Percentiles rank a stretch among this genome's conserved stretches.
Conservation (phyloP, 495 filamentous ascomycete genomes). For the Aeminium ludgeri region DNA sequence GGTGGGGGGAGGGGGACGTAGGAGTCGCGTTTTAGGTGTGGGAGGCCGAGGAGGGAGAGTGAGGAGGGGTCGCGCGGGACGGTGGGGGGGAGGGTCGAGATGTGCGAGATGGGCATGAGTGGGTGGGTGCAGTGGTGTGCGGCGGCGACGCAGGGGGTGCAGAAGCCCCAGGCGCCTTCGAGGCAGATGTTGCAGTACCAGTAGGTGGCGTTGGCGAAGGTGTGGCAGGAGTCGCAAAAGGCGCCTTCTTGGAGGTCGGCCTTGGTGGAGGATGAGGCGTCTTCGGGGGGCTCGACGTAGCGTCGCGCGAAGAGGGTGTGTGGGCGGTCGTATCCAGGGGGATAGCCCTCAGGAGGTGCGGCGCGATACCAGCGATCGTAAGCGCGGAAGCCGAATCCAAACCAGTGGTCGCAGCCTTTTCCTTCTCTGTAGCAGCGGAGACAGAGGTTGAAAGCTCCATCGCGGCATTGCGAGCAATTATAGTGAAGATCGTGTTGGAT, state of each 20-base stretch:
- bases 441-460: constrained; percentile 62
- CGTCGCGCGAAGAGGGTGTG: constrained; percentile 52
- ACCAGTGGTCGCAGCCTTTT: constrained; percentile 65
- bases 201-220: constrained; percentile 56
- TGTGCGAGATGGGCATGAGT: constrained; percentile 46
- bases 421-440: constrained; percentile 55
- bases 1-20: constrained; percentile 41
- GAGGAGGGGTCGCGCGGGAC: constrained; percentile 16
- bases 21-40: constrained; percentile 17
- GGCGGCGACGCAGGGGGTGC: constrained; percentile 62
- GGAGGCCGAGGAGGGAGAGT: constrained; percentile 15
- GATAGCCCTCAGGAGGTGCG: constrained; percentile 29
- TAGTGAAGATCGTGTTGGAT: constrained; percentile 75
- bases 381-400: constrained; percentile 53
- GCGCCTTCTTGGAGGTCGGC: constrained; percentile 62
- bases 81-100: constrained; percentile 15
- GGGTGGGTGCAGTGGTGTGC: constrained; percentile 61
- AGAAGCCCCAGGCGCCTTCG: constrained; percentile 85
- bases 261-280: constrained; percentile 41
- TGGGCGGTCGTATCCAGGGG: constrained; percentile 29
- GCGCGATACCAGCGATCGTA: constrained; percentile 36
- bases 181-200: constrained; percentile 77
- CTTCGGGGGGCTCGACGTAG: constrained; percentile 39
- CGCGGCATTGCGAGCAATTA: constrained; percentile 50
- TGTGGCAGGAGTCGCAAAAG: constrained; percentile 63